Base-by-base conservation (phyloP, 1,139 yeast genomes). In the Yamadazyma mexicana region DNA sequence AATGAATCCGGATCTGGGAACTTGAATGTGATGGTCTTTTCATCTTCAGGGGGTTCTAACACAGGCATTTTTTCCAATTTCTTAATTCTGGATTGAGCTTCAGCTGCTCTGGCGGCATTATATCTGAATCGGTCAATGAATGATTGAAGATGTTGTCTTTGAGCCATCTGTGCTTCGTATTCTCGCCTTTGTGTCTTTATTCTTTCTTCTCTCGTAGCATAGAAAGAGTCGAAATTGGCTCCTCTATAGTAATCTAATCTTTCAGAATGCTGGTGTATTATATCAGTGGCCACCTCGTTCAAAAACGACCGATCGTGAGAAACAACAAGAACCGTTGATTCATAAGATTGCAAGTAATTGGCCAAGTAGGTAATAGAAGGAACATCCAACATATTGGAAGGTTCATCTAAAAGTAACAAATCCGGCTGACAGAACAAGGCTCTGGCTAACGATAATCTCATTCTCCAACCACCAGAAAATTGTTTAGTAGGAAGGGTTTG, bases 401-500 rank as follows among this genome's bases (percentile, higher is more conserved):
- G 98, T 77, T 92, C 98, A 79, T 92, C 98, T 50, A 92, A 75
- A 57, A 92, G 71, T 51, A 92, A 73, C 50, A 92, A 74, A 62
- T 94, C 98, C 0, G 98, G 98, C 61, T 87, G 86, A 75, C 97
- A 92, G 75, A 92, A 92, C 61, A 92, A 77, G 0, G 98, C 98
- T 68, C 98, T 81, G 2, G 98, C 98, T 47, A 92, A 76, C n/a
- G 98, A 87, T 50, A 92, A 77, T 73, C 98, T 85, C 98, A 92
- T 92, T 78, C 98, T 84, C 98, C 98, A 92, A 81, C 98, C 98
- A 78, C 98, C 98, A 40, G 97, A 89, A 62, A 92, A 92, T 25
- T 92, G 78, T 53, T 88, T 91, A 9, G 98, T 89, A 17, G 96
- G 82, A 44, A 73, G 73, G 38, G 71, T 68, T 61, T 92, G 98